Percentiles rank a stretch among this genome's conserved stretches.
These are phyloP conservation scores for Zalerion maritima DNA, from an alignment of 495 filamentous ascomycete species.

Conservation along the genomic window DNA sequence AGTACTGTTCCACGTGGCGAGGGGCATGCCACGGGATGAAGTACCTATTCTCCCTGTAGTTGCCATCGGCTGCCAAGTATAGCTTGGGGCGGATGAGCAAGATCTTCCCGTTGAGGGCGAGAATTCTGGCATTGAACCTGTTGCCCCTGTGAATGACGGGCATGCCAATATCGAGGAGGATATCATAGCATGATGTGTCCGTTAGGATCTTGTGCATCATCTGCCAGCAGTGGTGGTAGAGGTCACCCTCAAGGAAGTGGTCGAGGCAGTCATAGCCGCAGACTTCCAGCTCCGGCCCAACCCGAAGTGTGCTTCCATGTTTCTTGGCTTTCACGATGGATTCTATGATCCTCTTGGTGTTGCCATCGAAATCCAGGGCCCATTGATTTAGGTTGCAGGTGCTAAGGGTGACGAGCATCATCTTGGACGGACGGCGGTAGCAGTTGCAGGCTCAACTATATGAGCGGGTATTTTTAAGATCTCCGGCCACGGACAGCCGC, in stretches of 20 bases:
- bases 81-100: constrained; percentile 72
- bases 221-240: constrained; percentile 60
- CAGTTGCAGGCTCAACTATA: not conserved
- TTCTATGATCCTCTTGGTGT: constrained; percentile 59
- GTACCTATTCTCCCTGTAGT: constrained; percentile 56
- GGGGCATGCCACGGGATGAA: constrained; percentile 35
- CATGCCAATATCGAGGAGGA: constrained; percentile 67
- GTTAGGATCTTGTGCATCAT: constrained; percentile 49
- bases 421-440: constrained; percentile 8
- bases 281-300: constrained; percentile 46
- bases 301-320: constrained; percentile 52
- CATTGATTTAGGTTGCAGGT: constrained; percentile 42
- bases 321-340: constrained; percentile 58
- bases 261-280: constrained; percentile 59
- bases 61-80: constrained; percentile 68
- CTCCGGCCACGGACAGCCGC: no score
- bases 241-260: constrained; percentile 49
- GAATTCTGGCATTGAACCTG: constrained; percentile 61
- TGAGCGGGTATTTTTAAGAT: constrained; percentile 2
- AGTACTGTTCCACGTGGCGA: constrained; percentile 50
- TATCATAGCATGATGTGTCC: constrained; percentile 53
- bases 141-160: constrained; percentile 51
- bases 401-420: constrained; percentile 27
- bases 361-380: constrained; percentile 70
- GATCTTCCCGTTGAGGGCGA: constrained; percentile 52